These are phyloP conservation scores for Leccinum aurantiacum DNA, from an alignment of 768 basidiomycete genomes.

Conservation along the genomic window DNA sequence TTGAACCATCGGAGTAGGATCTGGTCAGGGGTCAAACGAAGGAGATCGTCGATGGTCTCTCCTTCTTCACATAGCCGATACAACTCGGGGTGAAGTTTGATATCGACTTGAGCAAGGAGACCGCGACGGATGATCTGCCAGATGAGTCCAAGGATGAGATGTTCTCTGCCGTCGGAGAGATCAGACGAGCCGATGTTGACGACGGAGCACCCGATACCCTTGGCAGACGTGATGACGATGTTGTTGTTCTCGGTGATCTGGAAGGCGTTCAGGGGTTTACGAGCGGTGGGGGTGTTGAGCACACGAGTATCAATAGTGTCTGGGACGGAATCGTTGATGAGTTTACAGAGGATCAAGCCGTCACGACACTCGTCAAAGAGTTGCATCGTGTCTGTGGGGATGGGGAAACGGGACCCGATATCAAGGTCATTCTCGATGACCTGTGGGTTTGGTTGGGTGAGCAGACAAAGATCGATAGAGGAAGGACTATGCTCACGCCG, in stretches of 20 bases:
- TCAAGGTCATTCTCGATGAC: constrained; percentile 90
- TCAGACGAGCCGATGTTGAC: constrained; percentile 97
- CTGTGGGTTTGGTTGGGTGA: constrained; percentile 40
- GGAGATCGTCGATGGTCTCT: constrained; percentile 94
- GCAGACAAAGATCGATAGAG: background rate
- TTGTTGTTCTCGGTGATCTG: constrained; percentile 99
- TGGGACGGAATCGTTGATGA: constrained; percentile 98
- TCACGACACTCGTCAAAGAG: constrained; percentile 97
- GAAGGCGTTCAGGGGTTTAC: constrained; percentile 93
- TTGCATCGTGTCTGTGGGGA: constrained; percentile 97
- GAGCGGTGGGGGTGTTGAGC: constrained; percentile 79
- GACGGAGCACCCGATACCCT: constrained; percentile 97
- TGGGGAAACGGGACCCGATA: constrained; percentile 78
- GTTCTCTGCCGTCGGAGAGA: constrained; percentile 89
- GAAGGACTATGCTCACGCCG: constrained; percentile 54
- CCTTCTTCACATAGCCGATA: constrained; percentile 96
- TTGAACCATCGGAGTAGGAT: constrained; percentile 99
- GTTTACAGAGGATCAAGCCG: constrained; percentile 94
- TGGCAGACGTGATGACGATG: constrained; percentile 97
- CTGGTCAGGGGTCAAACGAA: constrained; percentile 93
- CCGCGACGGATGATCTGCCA: constrained; percentile 98
- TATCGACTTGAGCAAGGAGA: constrained; percentile 91
- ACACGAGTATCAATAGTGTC: constrained; percentile 99
- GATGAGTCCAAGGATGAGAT: constrained; percentile 95
- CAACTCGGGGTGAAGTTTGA: constrained; percentile 96